A percentile compares a stretch with the other conserved stretches of the same genome.
phyloP scores from a whole-genome alignment of 2,329 filamentous ascomycete species.

The Lasiodiplodia hormozganensis region DNA sequence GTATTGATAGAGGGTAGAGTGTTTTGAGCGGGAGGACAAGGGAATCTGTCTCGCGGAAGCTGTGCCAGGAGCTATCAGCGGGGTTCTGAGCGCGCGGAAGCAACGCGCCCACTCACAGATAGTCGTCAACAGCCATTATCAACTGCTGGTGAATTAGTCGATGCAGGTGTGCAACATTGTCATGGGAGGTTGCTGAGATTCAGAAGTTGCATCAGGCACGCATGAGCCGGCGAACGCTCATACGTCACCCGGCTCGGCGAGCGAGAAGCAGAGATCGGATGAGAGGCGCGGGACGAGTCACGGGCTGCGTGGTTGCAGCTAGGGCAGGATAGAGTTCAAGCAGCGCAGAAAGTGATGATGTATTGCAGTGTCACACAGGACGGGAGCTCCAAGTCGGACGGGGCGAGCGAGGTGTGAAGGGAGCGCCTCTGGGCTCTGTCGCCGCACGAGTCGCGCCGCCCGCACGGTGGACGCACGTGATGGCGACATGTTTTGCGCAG shows the following conservation, averaged over 20 bases:
- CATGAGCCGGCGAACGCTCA: conserved; percentile 24
- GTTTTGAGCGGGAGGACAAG: conserved; percentile 53
- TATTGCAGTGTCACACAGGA: conserved; percentile 17
- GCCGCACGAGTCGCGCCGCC: conserved; percentile 17
- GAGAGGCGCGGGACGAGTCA: conserved; percentile 11
- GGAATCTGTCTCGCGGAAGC: conserved; percentile 54
- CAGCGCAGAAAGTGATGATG: conserved; percentile 6
- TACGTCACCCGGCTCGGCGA: conserved; percentile 27
- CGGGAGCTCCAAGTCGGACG: neutral
- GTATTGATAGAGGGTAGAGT: conserved; percentile 58
- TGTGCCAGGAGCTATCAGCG: conserved; percentile 36
- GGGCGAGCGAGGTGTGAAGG: conserved; percentile 11
- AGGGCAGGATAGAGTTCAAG: neutral
- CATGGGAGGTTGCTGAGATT: conserved; percentile 12
- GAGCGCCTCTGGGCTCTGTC: conserved; percentile 20
- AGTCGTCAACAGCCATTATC: conserved; percentile 48
- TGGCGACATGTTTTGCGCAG: neutral
- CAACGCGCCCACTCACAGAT: conserved; percentile 37
- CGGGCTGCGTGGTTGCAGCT: neutral
- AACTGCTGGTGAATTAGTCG: conserved; percentile 35
- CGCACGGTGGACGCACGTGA: conserved; percentile 1
- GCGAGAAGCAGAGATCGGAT: conserved; percentile 8
- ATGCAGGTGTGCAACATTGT: conserved; percentile 38
- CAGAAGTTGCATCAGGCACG: conserved; percentile 23
- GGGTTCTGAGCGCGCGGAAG: conserved; percentile 27